Base-by-base conservation (phyloP, 225 moss, liverwort and hornwort species). In the Sphagnum contortum region DNA sequence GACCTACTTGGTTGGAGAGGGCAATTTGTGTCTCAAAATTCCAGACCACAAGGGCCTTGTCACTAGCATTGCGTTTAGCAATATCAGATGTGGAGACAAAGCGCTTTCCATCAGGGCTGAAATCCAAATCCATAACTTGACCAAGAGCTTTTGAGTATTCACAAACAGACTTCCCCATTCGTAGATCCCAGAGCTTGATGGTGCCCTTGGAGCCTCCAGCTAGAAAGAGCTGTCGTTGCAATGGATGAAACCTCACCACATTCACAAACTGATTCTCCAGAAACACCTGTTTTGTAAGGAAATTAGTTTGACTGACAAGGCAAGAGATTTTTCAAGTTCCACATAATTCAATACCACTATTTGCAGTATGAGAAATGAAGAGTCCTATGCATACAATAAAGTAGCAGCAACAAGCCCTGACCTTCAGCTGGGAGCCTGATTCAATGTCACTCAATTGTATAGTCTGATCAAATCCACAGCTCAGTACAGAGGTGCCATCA, bases 11-110 rank as follows among this genome's bases (percentile, higher is more conserved):
- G 80, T 92, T 92, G 59, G 95, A 96, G 48, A 96, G 84, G 9
- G 88, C 81, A 49, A 96, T 81, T 79, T 90, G 90, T 64, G 74
- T 79, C 8, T 80, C 65, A 62, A 87, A 92, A 70, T 79, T 90
- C 92, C 95, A 96, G 61, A 96, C 90, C 60, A 96, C 86, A 64
- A 96, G 78, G 60, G 87, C 84, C 71, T 84, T 92, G 75, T 92
- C 92, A 72, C 92, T 90, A 47, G 85, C 83, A 67, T 92, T 92
- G 6, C 88, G 76, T 78, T 88, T 92, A 55, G 90, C 80, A 60
- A 96, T 90, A 73, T 96, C 90, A 45, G 88, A 90, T 11, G 86
- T 88, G 50, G 90, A 88, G 48, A 88, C 83, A 68, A 96, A 96
- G 64, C 49, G 84, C 67, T 77, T 83, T 12, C 95, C 95, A 70